phyloP scores from a whole-genome alignment of 805 yeast genomes.

The Metschnikowia lochheadii region DNA sequence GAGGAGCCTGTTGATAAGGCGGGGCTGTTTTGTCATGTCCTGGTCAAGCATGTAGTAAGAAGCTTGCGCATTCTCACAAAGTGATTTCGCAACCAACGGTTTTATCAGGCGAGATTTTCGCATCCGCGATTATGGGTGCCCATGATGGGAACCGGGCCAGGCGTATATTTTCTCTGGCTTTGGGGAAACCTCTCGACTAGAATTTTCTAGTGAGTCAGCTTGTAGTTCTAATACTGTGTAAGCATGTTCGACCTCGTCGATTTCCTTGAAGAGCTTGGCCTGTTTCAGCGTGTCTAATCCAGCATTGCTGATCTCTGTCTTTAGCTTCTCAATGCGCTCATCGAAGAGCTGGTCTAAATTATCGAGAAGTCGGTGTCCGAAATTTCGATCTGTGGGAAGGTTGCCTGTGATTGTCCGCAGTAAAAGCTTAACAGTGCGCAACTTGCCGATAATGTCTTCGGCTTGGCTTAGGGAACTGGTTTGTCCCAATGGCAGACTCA shows the following conservation, averaged over 20 bases:
- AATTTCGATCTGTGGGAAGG: constrained; percentile 49
- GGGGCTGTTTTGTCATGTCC: neutral
- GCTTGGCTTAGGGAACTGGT: constrained; percentile 16
- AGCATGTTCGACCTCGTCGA: constrained; percentile 12
- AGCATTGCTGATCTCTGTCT: constrained; percentile 16
- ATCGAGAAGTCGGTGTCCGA: constrained; percentile 42
- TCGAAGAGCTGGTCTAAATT: constrained; percentile 31
- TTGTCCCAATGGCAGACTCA: constrained; percentile 42
- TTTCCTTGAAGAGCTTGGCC: constrained; percentile 14
- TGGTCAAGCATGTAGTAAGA: neutral
- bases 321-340: constrained; percentile 23
- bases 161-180: constrained; percentile 42
- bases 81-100: constrained; percentile 1
- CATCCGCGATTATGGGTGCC: constrained; percentile 44
- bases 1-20: neutral
- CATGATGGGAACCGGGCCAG: constrained; percentile 69
- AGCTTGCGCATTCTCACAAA: neutral
- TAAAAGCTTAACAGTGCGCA: constrained; percentile 42
- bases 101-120: neutral
- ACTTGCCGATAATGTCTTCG: constrained; percentile 29
- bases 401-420: constrained; percentile 41
- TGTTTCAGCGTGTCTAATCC: constrained; percentile 16
- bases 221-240: constrained; percentile 9
- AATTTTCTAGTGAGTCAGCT: constrained; percentile 18
- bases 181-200: constrained; percentile 27